Conservation (phyloP, 179 eudicot species). For the Pouteria campechiana region DNA sequence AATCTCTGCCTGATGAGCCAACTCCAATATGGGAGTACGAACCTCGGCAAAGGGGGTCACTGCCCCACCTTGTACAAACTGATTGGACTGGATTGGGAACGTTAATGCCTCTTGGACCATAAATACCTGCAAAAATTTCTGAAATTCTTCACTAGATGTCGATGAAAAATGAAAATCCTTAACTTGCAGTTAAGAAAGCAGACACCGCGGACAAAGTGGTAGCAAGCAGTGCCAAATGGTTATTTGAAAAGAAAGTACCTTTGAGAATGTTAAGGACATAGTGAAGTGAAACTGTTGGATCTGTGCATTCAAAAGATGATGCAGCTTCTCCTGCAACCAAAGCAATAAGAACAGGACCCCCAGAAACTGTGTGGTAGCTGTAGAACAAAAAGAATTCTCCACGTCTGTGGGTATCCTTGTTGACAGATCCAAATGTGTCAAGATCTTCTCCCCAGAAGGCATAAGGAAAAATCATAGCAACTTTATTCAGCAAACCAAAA, state of each 20-base stretch:
- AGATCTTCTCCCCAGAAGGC: conserved; percentile 97
- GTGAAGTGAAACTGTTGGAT: conserved; percentile 54
- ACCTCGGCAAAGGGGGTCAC: conserved; percentile 75
- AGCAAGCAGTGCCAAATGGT: not conserved
- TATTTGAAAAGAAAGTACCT: too few species aligned
- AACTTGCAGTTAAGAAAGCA: too few species aligned
- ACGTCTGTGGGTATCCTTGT: conserved; percentile 36
- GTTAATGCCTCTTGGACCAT: conserved; percentile 62
- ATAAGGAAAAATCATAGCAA: conserved; percentile 80
- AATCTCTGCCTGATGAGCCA: conserved; percentile 69
- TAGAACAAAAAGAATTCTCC: conserved; percentile 88
- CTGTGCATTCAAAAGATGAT: conserved; percentile 50
- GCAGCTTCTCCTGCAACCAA: conserved; percentile 91
- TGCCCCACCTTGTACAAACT: conserved; percentile 86
- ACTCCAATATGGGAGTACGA: conserved; percentile 89
- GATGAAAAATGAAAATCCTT: too few species aligned
- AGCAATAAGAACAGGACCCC: conserved; percentile 84
- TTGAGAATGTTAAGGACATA: conserved; percentile 62
- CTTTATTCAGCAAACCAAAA: conserved; percentile 92
- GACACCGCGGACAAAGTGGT: too few species aligned
- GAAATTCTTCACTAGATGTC: too few species aligned
- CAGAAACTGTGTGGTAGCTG: conserved; percentile 89
- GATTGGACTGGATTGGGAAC: conserved; percentile 85
- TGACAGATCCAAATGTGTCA: conserved; percentile 84
- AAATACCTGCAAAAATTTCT: conserved; percentile 62